Base-by-base conservation (phyloP, 768 basidiomycete species). In the Ephemerocybe angulata region DNA sequence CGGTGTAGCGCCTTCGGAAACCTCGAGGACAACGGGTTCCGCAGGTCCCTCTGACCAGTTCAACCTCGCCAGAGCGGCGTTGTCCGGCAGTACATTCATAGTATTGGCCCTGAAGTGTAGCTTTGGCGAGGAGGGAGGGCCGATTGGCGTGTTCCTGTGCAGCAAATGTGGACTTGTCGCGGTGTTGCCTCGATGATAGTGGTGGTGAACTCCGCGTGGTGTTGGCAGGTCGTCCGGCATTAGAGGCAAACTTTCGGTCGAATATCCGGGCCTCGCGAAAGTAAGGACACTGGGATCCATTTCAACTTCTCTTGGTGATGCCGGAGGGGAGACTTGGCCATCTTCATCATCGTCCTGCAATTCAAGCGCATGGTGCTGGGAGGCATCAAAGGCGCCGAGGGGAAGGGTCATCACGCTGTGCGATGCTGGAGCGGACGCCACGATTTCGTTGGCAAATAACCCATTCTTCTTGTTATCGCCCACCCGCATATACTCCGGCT, bases 201-300 rank as follows among this genome's bases (percentile, higher is more conserved):
- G 50, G 22, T 49, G 21, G 27, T 13, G 43, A 5, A 13, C 13
- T 28, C 25, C 54, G 30, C 54, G 35, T 50, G 77, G 73, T 3
- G 73, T 74, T n/a, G 67, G 63, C n/a, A 70, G 59, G 33, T 72
- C 57, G 37, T 61, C 29, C 52, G 58, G 44, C 29, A 63, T 48
- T 2, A 60, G 42, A 30, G 80, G 81, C 10, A 89, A 72, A 56
- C 82, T 83, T 72, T 90, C 89, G 6, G 91, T 92, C 12, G 87
- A 88, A 50, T 81, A 78, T 11, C 80, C 85, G 15, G 93, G 89
- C 46, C 92, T 81, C 22, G 84, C 87, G 68, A 93, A 86, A 17
- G 74, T 75, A 60, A 87, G 72, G 33, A 94, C 92, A 15, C 87
- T 88, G 6, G 83, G 84, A 63, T 91, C 88, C 78, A 86, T 81